Percentiles rank a stretch among this genome's conserved stretches.
phyloP scores from a whole-genome alignment of 2,329 filamentous ascomycete genomes.

The Cryphonectria carpinicola region DNA sequence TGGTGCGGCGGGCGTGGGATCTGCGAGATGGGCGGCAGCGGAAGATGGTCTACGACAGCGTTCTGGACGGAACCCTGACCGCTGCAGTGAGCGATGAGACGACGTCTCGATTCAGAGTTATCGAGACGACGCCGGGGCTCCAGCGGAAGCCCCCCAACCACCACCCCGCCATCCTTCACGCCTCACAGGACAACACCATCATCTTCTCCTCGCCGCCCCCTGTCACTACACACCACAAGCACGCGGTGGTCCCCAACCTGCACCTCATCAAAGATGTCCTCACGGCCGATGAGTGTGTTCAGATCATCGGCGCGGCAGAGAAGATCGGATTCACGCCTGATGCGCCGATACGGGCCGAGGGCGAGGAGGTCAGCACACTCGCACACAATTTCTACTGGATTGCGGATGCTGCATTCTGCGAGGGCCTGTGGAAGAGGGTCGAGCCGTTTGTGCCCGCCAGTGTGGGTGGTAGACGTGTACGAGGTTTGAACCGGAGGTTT shows the following conservation, averaged over 20 bases:
- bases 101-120: constrained; percentile 50
- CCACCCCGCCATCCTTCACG: constrained; percentile 67
- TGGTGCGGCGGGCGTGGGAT: constrained; percentile 65
- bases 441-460: constrained; percentile 58
- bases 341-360: constrained; percentile 66
- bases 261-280: constrained; percentile 64
- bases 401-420: constrained; percentile 64
- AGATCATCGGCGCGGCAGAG: constrained; percentile 70
- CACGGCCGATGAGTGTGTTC: constrained; percentile 62
- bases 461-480: constrained; percentile 59
- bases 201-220: constrained; percentile 47
- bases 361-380: constrained; percentile 66
- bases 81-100: constrained; percentile 37
- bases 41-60: constrained; percentile 57
- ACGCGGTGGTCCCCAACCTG: constrained; percentile 66
- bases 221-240: constrained; percentile 57
- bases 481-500: constrained; percentile 71
- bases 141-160: constrained; percentile 70
- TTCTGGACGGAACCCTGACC: constrained; percentile 62
- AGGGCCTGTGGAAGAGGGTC: constrained; percentile 66
- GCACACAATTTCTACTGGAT: constrained; percentile 79
- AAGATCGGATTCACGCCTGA: constrained; percentile 69
- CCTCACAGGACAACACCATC: constrained; percentile 61
- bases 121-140: constrained; percentile 64
- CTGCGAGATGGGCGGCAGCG: constrained; percentile 49